phyloP scores from a whole-genome alignment of 2,329 filamentous ascomycete genomes.

The Cytospora leucostoma region DNA sequence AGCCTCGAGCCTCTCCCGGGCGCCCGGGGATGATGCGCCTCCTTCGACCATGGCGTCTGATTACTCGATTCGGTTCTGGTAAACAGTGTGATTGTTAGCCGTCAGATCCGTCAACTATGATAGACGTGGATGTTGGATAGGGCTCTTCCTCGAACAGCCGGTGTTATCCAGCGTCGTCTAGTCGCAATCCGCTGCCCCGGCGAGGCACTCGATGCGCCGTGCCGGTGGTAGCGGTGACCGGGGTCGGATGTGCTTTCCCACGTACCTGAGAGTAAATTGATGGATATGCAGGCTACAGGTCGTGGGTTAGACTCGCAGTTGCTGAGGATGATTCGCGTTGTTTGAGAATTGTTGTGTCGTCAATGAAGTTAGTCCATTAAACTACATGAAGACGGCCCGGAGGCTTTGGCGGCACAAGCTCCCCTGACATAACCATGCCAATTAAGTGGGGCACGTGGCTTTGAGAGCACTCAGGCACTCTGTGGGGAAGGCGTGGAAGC shows the following conservation, averaged over 20 bases:
- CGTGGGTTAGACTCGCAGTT: not conserved
- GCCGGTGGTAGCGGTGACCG: not conserved
- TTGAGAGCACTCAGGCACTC: not conserved
- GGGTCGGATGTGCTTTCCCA: not conserved
- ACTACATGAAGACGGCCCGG: constrained; percentile 11
- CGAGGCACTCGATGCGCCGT: not conserved
- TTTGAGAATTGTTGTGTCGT: not conserved
- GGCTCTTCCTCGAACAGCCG: not conserved
- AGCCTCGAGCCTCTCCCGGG: constrained; percentile 78
- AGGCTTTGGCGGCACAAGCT: constrained; percentile 12
- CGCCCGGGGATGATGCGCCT: constrained; percentile 46
- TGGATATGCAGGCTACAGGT: not conserved
- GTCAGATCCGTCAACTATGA: not conserved
- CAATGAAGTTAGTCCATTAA: constrained; percentile 6
- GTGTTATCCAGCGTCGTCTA: not conserved
- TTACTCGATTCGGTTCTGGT: not conserved
- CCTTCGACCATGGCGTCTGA: constrained; percentile 23
- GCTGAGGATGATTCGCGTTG: constrained; percentile 1
- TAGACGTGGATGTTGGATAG: not conserved
- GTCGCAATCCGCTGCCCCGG: not conserved
- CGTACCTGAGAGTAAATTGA: not conserved
- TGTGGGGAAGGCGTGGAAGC: constrained; percentile 16
- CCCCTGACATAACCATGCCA: constrained; percentile 15
- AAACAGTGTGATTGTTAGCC: constrained; percentile 1
- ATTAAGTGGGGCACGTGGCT: constrained; percentile 13